Evolutionary conservation across 2,329 filamentous ascomycete species (phyloP).

Genomic region (Aphanoascus verrucosus): DNA sequence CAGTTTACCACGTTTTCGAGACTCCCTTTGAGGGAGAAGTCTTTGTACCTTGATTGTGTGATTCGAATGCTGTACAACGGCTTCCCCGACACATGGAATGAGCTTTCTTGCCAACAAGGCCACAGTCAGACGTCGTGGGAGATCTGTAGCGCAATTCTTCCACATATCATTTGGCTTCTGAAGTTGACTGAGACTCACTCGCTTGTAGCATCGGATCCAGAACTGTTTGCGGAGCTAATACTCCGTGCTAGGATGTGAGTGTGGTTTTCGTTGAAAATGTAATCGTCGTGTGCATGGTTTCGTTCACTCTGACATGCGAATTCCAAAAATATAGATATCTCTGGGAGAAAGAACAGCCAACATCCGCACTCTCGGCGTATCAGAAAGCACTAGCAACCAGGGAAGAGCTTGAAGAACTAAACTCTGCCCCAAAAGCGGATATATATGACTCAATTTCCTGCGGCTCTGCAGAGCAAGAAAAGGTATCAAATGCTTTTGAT

Average conservation of each 20-base stretch:
- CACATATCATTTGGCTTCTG: constrained; percentile 23
- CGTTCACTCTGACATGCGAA: background rate
- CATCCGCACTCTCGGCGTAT: constrained; percentile 18
- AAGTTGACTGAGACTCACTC: constrained; percentile 16
- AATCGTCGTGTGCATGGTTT: background rate
- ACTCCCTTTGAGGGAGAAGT: background rate
- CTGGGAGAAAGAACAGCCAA: constrained; percentile 25
- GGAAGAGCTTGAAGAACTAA: background rate
- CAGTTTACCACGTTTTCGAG: constrained; percentile 3
- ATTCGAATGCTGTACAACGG: background rate
- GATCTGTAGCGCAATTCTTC: constrained; percentile 14
- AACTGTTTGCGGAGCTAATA: constrained; percentile 21
- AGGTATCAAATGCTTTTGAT: background rate
- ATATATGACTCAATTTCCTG: constrained; percentile 10
- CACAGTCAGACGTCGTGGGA: constrained; percentile 10
- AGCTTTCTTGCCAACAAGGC: background rate
- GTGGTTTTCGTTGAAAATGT: background rate
- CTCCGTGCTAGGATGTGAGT: constrained; percentile 21
- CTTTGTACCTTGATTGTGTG: background rate
- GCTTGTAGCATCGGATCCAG: constrained; percentile 10
- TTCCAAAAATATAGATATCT: constrained; percentile 21
- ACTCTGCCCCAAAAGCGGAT: constrained; percentile 4
- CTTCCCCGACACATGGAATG: constrained; percentile 12
- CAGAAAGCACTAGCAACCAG: background rate
- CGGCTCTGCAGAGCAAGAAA: background rate